phyloP scores from a whole-genome alignment of 306 rosid species.

The Datisca glomerata region DNA sequence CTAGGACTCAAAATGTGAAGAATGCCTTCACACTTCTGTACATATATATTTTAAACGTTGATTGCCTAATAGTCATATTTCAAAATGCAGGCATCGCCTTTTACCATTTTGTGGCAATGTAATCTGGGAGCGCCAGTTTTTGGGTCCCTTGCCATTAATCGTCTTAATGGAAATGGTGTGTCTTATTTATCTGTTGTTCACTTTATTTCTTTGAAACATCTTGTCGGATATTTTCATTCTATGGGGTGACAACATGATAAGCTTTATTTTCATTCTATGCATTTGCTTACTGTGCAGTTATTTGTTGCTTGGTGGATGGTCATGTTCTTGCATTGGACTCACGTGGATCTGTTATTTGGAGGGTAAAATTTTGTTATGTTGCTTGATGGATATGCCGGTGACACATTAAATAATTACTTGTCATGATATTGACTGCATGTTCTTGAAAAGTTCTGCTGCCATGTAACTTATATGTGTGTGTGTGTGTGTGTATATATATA shows the following conservation, averaged over 20 bases:
- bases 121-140: slow-evolving; percentile 73
- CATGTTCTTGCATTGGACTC: slow-evolving; percentile 57
- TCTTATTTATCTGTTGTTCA: slow-evolving; percentile 7
- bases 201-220: slow-evolving; percentile 3
- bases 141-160: slow-evolving; percentile 54
- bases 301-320: slow-evolving; percentile 87
- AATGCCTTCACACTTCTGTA: no score
- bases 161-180: slow-evolving; percentile 47
- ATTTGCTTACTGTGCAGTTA: slow-evolving; percentile 29
- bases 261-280: not conserved
- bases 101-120: slow-evolving; percentile 47
- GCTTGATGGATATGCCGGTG: slow-evolving; percentile 6
- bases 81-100: slow-evolving; percentile 45
- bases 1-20: no score
- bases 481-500: no score
- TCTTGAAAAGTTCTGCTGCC: not conserved
- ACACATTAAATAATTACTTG: not conserved
- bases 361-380: slow-evolving; percentile 32
- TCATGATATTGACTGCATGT: not conserved
- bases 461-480: not conserved
- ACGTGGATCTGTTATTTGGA: slow-evolving; percentile 70
- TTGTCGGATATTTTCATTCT: not conserved
- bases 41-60: no score
- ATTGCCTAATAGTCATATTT: slow-evolving; percentile 1
- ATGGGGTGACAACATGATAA: not conserved